phyloP scores from a whole-genome alignment of 805 yeast genomes.

The Lachancea cidri region DNA sequence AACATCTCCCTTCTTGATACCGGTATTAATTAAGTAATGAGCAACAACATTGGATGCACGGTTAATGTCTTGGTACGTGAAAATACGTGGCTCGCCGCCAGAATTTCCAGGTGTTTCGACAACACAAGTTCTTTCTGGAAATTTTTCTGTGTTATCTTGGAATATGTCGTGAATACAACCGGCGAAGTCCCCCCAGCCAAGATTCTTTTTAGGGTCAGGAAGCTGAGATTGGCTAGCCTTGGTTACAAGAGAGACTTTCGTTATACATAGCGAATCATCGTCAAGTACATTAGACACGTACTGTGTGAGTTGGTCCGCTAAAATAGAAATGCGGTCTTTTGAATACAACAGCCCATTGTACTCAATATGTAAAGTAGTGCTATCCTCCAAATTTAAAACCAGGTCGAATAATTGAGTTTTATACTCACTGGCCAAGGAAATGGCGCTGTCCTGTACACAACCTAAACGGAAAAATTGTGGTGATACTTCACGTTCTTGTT shows the following conservation, averaged over 20 bases:
- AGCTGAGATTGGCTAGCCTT: slow-evolving; percentile 51
- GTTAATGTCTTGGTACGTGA: slow-evolving; percentile 82
- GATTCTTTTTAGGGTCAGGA: slow-evolving; percentile 83
- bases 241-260: slow-evolving; percentile 66
- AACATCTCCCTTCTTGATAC: slow-evolving; percentile 86
- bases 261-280: slow-evolving; percentile 41
- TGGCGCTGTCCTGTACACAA: slow-evolving; percentile 39
- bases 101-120: slow-evolving; percentile 76
- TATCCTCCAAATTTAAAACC: slow-evolving; percentile 31
- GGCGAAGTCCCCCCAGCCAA: slow-evolving; percentile 86
- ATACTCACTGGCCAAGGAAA: slow-evolving; percentile 32
- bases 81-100: slow-evolving; percentile 55
- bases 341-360: slow-evolving; percentile 77
- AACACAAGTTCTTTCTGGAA: slow-evolving; percentile 86
- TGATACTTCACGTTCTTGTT: slow-evolving; percentile 46
- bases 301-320: slow-evolving; percentile 68
- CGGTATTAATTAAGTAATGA: slow-evolving; percentile 73
- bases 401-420: slow-evolving; percentile 41
- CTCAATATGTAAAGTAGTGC: slow-evolving; percentile 20
- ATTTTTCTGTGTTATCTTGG: slow-evolving; percentile 73
- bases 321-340: slow-evolving; percentile 57
- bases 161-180: slow-evolving; percentile 98
- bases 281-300: slow-evolving; percentile 39
- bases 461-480: slow-evolving; percentile 57
- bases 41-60: slow-evolving; percentile 92